Conservation (phyloP, 768 basidiomycete genomes). For the Calocera viscosa region DNA sequence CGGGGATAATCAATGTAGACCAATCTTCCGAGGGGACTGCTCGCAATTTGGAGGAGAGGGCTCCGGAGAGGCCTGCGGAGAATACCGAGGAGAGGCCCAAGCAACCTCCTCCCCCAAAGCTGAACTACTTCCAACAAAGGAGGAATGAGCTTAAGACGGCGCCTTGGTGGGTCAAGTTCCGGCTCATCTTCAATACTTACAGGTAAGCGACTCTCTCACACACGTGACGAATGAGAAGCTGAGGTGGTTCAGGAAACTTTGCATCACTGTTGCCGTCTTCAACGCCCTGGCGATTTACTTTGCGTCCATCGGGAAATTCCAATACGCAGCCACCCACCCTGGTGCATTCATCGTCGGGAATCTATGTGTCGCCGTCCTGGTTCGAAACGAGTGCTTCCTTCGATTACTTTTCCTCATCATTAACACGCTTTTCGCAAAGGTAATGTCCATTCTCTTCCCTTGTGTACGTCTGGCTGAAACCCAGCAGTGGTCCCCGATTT, state of each 20-base stretch:
- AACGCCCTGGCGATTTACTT: background rate
- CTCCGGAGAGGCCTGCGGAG: background rate
- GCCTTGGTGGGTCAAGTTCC: conserved; percentile 5
- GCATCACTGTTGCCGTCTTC: background rate
- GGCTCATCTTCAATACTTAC: conserved; percentile 6
- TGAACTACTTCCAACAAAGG: background rate
- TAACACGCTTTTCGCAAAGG: conserved; percentile 69
- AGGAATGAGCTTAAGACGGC: background rate
- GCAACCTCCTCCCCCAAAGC: conserved; percentile 3
- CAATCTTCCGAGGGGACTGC: too few relatives aligned
- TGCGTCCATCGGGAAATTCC: background rate
- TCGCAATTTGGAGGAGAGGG: too few relatives aligned
- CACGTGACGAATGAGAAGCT: background rate
- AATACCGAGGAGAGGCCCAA: conserved; percentile 1
- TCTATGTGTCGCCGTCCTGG: conserved; percentile 54
- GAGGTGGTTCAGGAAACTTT: background rate
- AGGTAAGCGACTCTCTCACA: background rate
- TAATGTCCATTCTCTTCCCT: conserved; percentile 19
- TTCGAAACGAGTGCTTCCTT: conserved; percentile 73
- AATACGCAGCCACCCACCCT: background rate
- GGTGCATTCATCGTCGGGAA: conserved; percentile 67
- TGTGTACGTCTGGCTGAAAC: background rate
- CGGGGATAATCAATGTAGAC: background rate
- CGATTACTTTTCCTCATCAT: conserved; percentile 58
- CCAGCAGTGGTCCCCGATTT: conserved; percentile 55